These are phyloP conservation scores for Ogataea minuta DNA, from an alignment of 805 yeast species.

Conservation along the genomic window DNA sequence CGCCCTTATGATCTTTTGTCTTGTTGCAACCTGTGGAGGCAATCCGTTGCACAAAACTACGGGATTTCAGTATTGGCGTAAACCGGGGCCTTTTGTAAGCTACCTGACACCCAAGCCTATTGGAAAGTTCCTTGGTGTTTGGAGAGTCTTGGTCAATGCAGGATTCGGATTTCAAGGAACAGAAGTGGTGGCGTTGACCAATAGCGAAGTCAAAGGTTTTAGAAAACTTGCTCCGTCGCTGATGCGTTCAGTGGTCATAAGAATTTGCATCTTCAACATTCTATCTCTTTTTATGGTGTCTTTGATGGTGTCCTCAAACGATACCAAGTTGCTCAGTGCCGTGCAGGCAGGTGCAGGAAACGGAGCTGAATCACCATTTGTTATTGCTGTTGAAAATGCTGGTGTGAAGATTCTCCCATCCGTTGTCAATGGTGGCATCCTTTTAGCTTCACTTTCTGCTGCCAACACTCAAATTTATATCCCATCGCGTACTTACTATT, in stretches of 20 bases:
- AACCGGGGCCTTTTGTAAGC: conserved; percentile 48
- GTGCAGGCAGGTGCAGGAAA: conserved; percentile 38
- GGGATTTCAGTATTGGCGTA: conserved; percentile 79
- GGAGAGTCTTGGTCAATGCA: conserved; percentile 64
- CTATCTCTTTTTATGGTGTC: conserved; percentile 67
- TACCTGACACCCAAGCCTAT: conserved; percentile 8
- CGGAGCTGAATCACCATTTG: conserved; percentile 64
- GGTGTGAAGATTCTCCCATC: conserved; percentile 67
- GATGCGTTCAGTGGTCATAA: conserved; percentile 61
- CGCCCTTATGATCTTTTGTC: conserved; percentile 53
- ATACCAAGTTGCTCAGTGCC: conserved; percentile 37
- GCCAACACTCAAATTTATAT: conserved; percentile 75
- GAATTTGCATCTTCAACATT: conserved; percentile 67
- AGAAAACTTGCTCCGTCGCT: conserved; percentile 70
- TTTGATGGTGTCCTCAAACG: conserved; percentile 65
- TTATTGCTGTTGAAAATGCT: conserved; percentile 65
- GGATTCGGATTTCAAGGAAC: conserved; percentile 84
- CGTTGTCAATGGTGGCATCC: conserved; percentile 69
- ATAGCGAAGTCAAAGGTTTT: conserved; percentile 73
- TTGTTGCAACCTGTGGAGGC: conserved; percentile 12
- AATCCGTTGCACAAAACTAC: conserved; percentile 40
- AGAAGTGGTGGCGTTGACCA: conserved; percentile 71
- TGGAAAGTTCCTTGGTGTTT: conserved; percentile 59
- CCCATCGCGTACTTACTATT: conserved; percentile 65
- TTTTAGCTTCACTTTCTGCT: conserved; percentile 69